phyloP scores from a whole-genome alignment of 73 alveolate species.

The Paraurostyla sp. region DNA sequence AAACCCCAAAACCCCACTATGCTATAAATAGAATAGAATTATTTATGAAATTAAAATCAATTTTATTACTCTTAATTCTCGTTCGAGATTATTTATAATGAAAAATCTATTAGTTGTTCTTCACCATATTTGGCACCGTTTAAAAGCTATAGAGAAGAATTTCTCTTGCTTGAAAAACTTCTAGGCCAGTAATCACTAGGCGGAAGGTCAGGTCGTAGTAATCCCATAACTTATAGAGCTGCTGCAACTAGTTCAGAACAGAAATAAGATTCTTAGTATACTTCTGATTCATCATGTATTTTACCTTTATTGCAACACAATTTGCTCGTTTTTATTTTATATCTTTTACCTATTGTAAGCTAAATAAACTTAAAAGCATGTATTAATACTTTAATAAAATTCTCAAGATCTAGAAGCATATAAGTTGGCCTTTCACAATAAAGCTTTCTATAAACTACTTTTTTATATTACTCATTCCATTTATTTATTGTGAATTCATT shows the following conservation, averaged over 20 bases:
- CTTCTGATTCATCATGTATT: background rate
- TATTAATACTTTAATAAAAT: background rate
- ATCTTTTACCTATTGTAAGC: conserved; percentile 10
- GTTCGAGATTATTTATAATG: background rate
- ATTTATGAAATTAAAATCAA: no score
- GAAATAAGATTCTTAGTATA: background rate
- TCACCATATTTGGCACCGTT: conserved; percentile 29
- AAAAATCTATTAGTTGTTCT: conserved; percentile 37
- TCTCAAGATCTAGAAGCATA: background rate
- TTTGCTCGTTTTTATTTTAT: conserved; percentile 25
- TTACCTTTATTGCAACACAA: conserved; percentile 19
- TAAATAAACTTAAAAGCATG: background rate
- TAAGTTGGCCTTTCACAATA: conserved; percentile 33
- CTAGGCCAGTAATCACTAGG: conserved; percentile 59
- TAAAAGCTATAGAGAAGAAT: background rate
- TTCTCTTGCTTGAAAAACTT: conserved; percentile 47
- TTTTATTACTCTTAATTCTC: no score
- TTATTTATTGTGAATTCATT: background rate
- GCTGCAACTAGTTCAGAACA: conserved; percentile 54
- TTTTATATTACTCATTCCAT: conserved; percentile 33
- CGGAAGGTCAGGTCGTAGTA: conserved; percentile 17
- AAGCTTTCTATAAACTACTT: conserved; percentile 57
- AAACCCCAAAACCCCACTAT: no score
- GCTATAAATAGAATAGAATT: no score
- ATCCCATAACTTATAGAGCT: conserved; percentile 23